phyloP scores from a whole-genome alignment of 1,139 yeast genomes.

The Pichia sp. region DNA sequence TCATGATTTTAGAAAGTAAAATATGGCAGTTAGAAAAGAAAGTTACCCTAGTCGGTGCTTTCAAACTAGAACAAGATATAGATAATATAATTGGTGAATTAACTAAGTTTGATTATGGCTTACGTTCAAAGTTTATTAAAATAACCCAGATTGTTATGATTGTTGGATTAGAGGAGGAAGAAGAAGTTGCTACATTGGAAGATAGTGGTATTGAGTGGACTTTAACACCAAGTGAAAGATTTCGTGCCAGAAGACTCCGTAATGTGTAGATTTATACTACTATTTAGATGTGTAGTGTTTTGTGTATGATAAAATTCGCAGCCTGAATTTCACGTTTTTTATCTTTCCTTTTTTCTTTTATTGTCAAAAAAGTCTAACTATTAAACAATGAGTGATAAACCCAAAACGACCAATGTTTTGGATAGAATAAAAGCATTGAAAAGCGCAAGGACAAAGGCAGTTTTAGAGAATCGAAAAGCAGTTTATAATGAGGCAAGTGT shows the following conservation, averaged over 20 bases:
- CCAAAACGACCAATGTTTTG: background rate
- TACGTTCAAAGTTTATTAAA: slow-evolving; percentile 71
- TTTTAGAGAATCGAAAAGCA: slow-evolving; percentile 12
- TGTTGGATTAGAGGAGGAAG: slow-evolving; percentile 75
- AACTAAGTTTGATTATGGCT: slow-evolving; percentile 56
- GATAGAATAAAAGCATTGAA: slow-evolving; percentile 8
- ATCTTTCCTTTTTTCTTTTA: background rate
- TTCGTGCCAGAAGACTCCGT: slow-evolving; percentile 42
- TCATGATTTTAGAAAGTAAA: slow-evolving; percentile 54
- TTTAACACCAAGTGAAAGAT: slow-evolving; percentile 68
- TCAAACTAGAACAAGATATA: slow-evolving; percentile 77
- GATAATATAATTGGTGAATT: slow-evolving; percentile 63
- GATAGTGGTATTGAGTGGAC: slow-evolving; percentile 51
- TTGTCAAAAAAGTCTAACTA: background rate
- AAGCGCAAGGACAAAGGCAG: slow-evolving; percentile 2
- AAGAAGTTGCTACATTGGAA: slow-evolving; percentile 38
- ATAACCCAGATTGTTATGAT: slow-evolving; percentile 79
- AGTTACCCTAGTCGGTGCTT: slow-evolving; percentile 78
- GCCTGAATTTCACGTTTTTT: background rate
- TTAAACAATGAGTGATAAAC: background rate
- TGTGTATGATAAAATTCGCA: background rate
- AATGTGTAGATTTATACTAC: slow-evolving; percentile 21
- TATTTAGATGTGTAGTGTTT: no score
- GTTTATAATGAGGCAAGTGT: slow-evolving; percentile 15
- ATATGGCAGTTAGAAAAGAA: slow-evolving; percentile 58